Conservation (phyloP, 257 asterid genomes). For the Gardenia jasminoides region DNA sequence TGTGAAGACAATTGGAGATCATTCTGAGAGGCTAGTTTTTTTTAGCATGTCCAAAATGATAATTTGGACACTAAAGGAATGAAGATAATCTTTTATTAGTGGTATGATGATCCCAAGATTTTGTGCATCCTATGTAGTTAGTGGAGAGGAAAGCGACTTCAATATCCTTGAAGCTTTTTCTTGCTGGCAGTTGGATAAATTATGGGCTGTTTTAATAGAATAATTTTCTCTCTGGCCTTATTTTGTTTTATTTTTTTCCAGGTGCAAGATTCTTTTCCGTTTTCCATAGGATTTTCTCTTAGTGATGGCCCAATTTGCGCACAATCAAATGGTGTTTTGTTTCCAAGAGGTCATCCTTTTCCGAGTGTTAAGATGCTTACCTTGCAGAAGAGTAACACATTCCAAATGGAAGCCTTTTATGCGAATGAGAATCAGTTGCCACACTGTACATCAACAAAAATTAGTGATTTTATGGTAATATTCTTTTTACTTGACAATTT, state of each 20-base stretch:
- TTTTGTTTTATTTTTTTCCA: constrained; percentile 49
- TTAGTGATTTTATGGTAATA: constrained; percentile 69
- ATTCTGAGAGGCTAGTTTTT: too few relatives aligned
- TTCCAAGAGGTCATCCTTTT: constrained; percentile 64
- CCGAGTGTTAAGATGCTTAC: constrained; percentile 75
- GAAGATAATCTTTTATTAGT: too few relatives aligned
- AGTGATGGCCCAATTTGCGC: constrained; percentile 54
- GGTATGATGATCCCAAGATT: too few relatives aligned
- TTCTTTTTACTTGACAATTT: constrained; percentile 7
- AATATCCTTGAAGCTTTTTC: too few relatives aligned
- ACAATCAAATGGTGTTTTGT: constrained; percentile 47
- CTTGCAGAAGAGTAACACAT: constrained; percentile 57
- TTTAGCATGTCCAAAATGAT: too few relatives aligned
- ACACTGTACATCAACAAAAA: constrained; percentile 53
- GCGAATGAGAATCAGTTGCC: constrained; percentile 73
- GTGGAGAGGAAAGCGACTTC: too few relatives aligned
- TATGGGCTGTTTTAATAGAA: not conserved
- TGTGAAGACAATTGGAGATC: too few relatives aligned
- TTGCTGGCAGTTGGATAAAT: not conserved
- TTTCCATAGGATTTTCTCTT: constrained; percentile 74
- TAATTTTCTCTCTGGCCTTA: constrained; percentile 18
- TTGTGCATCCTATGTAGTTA: too few relatives aligned
- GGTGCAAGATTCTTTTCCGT: constrained; percentile 93
- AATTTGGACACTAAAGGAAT: too few relatives aligned
- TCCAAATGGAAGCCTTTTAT: constrained; percentile 67